These are phyloP conservation scores for Aspergillus wentii DNA, from an alignment of 495 filamentous ascomycete genomes.

Conservation along the genomic window DNA sequence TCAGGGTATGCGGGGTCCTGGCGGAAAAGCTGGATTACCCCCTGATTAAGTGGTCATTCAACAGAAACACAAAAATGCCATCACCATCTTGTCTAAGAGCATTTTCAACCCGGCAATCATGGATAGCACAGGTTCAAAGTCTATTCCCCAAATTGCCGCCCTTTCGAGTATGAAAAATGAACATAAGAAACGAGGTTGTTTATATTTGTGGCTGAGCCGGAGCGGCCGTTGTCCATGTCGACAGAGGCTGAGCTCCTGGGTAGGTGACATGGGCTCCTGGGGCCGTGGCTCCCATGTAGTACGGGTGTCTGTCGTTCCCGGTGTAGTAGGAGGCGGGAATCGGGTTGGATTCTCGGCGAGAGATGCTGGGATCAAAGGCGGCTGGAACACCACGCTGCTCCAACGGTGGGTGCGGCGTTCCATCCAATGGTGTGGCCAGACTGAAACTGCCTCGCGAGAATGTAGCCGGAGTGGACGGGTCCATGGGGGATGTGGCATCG, in stretches of 20 bases:
- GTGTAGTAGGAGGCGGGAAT: slow-evolving; percentile 32
- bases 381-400: slow-evolving; percentile 29
- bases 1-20: no score
- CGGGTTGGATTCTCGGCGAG: slow-evolving; percentile 37
- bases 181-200: slow-evolving; percentile 9
- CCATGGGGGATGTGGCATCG: slow-evolving; percentile 39
- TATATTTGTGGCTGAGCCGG: slow-evolving; percentile 42
- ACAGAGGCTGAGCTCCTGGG: slow-evolving; percentile 25
- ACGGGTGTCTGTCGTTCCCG: slow-evolving; percentile 26
- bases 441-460: slow-evolving; percentile 39
- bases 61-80: no score
- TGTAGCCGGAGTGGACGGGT: slow-evolving; percentile 32
- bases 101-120: slow-evolving; percentile 16
- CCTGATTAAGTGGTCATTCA: no score
- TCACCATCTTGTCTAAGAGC: slow-evolving; percentile 21
- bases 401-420: slow-evolving; percentile 17
- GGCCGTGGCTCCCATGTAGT: slow-evolving; percentile 28
- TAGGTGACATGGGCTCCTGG: slow-evolving; percentile 32
- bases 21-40: no score
- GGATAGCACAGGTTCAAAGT: slow-evolving; percentile 17
- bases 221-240: slow-evolving; percentile 38
- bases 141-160: slow-evolving; percentile 22
- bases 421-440: slow-evolving; percentile 32
- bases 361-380: slow-evolving; percentile 30
- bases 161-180: slow-evolving; percentile 8